phyloP scores from a whole-genome alignment of 2,329 filamentous ascomycete genomes.

The Westerdykella ornata region DNA sequence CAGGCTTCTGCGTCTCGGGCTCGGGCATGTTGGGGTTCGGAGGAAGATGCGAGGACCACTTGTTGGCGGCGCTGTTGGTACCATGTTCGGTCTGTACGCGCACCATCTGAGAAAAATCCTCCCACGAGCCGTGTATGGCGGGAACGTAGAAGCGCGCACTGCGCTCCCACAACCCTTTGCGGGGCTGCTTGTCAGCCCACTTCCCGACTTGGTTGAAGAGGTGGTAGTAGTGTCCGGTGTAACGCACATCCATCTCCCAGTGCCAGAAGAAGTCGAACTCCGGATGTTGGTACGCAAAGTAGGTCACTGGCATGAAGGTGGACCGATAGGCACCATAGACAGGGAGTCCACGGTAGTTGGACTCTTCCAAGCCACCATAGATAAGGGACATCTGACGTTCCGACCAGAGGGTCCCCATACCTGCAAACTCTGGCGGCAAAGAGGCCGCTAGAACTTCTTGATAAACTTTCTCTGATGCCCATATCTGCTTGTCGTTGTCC shows the following conservation, averaged over 20 bases:
- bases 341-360: constrained; percentile 52
- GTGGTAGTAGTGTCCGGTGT: constrained; percentile 83
- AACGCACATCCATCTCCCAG: constrained; percentile 90
- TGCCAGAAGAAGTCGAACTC: constrained; percentile 93
- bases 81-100: constrained; percentile 54
- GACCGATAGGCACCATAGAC: constrained; percentile 65
- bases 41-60: constrained; percentile 38
- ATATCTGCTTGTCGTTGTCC: constrained; percentile 70
- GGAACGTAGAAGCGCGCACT: constrained; percentile 72
- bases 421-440: constrained; percentile 45
- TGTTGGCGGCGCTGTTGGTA: constrained; percentile 41
- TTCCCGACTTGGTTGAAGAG: constrained; percentile 60
- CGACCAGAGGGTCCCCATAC: constrained; percentile 49
- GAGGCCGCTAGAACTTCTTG: constrained; percentile 54
- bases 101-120: constrained; percentile 62
- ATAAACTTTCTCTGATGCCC: constrained; percentile 69
- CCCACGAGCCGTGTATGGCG: constrained; percentile 61
- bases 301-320: constrained; percentile 88
- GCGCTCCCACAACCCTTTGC: constrained; percentile 70
- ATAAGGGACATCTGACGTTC: constrained; percentile 51
- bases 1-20: constrained; percentile 34
- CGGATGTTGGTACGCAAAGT: constrained; percentile 80
- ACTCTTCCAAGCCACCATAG: constrained; percentile 47
- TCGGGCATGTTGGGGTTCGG: constrained; percentile 41
- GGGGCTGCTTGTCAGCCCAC: constrained; percentile 63